Percentiles rank a stretch among this genome's conserved stretches.
These are phyloP conservation scores for Orbilia quercus DNA, from an alignment of 2,329 filamentous ascomycete genomes.

Conservation along the genomic window DNA sequence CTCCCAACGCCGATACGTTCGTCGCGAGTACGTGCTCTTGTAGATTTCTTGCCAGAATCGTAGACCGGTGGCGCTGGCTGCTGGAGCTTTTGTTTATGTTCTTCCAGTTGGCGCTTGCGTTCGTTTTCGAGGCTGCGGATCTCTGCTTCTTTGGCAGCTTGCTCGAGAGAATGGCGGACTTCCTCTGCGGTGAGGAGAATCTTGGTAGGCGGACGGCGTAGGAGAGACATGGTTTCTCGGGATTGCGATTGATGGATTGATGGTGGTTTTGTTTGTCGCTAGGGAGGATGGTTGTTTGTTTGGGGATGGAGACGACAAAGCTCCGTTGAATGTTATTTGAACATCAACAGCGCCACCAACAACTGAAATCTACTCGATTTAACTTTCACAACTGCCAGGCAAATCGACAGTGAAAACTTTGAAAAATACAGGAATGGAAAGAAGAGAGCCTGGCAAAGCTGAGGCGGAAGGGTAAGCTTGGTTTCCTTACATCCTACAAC, in stretches of 20 bases:
- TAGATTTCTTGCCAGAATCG: slow-evolving; percentile 54
- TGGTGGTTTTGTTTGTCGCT: background rate
- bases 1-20: slow-evolving; percentile 62
- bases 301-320: background rate
- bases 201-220: slow-evolving; percentile 75
- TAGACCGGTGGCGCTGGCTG: slow-evolving; percentile 24
- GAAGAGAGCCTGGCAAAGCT: background rate
- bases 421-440: slow-evolving; percentile 21
- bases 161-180: slow-evolving; percentile 71
- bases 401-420: no score
- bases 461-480: slow-evolving; percentile 16
- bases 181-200: slow-evolving; percentile 77
- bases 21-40: slow-evolving; percentile 61
- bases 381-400: background rate
- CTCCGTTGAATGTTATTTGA: background rate
- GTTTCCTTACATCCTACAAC: background rate
- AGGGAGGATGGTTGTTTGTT: slow-evolving; percentile 8
- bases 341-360: background rate
- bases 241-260: background rate
- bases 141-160: slow-evolving; percentile 62
- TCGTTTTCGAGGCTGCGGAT: slow-evolving; percentile 51
- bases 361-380: background rate
- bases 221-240: slow-evolving; percentile 64
- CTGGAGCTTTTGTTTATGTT: slow-evolving; percentile 37
- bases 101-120: slow-evolving; percentile 42